Evolutionary conservation across 768 basidiomycete species (phyloP), one percentile per base, ranked within the genome.

Genomic region (Calocera cornea): DNA sequence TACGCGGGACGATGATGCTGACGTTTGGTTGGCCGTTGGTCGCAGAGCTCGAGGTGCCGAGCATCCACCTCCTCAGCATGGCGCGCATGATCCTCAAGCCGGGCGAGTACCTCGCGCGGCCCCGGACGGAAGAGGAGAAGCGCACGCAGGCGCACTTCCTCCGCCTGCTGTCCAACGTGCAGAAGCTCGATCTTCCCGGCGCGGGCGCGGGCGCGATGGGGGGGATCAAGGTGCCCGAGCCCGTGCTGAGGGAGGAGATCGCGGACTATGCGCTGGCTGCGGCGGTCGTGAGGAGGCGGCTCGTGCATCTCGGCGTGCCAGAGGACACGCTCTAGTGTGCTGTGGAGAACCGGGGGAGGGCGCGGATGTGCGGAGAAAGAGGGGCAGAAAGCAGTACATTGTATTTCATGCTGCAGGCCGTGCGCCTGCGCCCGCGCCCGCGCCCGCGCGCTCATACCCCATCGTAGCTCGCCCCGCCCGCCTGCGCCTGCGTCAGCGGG

Each of bases 381-480:
- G 19, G 24, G 7, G 44, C 5, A 7, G 44, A 5, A 38, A 38
- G 36, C 36, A 47, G 44, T 47, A 47, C 44, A 47, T 47, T 47
- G 44, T 17, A 19, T 24, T 47, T 19, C 44, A 19, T 47, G 44
- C 44, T 47, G 19, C 44, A 47, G 44, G 44, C 44, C 8, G 3
- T 47, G 5, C 19, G 5, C 8, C 14, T 31, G 10, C 14, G 8
- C 7, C 31, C 27, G 7, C 5, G 19, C 24, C 17, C 14, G 31
- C 17, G 22, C 31, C 8, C 17, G 10, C 29, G 29, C 41, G 8
- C 7, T 41, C 66, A 70, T 22, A 72, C 86, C 64, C 90, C 89
- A 76, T 93, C 90, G 78, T 93, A 92, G 76, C 88, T 92, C 36
- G 91, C 90, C 67, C 90, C 91, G 71, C 90, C 90, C 70, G 88